Percentiles rank a stretch among this genome's conserved stretches.
phyloP scores from a whole-genome alignment of 495 filamentous ascomycete species.

The Xylaria flabelliformis region DNA sequence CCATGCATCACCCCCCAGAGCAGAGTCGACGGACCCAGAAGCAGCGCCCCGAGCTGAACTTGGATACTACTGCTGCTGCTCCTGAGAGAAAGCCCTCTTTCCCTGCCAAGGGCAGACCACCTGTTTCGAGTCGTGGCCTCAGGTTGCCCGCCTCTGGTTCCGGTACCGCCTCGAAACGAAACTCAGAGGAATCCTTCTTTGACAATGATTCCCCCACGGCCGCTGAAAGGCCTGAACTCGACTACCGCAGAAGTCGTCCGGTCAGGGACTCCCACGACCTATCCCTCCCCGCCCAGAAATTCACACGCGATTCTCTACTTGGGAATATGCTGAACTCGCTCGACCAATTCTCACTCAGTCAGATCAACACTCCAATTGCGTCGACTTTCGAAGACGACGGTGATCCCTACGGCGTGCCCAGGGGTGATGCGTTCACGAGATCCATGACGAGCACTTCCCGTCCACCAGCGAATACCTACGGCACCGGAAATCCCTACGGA shows the following conservation, averaged over 20 bases:
- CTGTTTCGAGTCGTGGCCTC: conserved; percentile 40
- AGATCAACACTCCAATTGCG: conserved; percentile 45
- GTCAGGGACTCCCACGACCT: conserved; percentile 85
- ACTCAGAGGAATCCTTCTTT: conserved; percentile 40
- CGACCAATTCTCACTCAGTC: conserved; percentile 73
- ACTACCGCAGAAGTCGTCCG: conserved; percentile 38
- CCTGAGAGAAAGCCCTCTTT: conserved; percentile 32
- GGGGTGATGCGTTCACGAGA: conserved; percentile 34
- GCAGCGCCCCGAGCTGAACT: conserved; percentile 41
- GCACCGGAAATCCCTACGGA: conserved; percentile 56
- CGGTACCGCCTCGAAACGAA: conserved; percentile 27
- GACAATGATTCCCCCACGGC: conserved; percentile 35
- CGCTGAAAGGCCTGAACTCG: conserved; percentile 41
- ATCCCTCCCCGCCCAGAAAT: conserved; percentile 74
- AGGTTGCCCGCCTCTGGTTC: conserved; percentile 31
- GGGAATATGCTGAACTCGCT: conserved; percentile 92
- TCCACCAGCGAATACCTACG: conserved; percentile 33
- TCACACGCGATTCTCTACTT: conserved; percentile 83
- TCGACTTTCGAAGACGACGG: conserved; percentile 47
- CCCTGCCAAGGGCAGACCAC: conserved; percentile 36
- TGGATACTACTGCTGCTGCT: conserved; percentile 35
- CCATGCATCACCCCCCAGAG: conserved; percentile 44
- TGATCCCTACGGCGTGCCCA: conserved; percentile 41
- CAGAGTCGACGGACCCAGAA: conserved; percentile 40
- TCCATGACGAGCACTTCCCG: conserved; percentile 34